These are phyloP conservation scores for Paecilomyces sp. DNA, from an alignment of 2,329 filamentous ascomycete genomes.

Conservation along the genomic window DNA sequence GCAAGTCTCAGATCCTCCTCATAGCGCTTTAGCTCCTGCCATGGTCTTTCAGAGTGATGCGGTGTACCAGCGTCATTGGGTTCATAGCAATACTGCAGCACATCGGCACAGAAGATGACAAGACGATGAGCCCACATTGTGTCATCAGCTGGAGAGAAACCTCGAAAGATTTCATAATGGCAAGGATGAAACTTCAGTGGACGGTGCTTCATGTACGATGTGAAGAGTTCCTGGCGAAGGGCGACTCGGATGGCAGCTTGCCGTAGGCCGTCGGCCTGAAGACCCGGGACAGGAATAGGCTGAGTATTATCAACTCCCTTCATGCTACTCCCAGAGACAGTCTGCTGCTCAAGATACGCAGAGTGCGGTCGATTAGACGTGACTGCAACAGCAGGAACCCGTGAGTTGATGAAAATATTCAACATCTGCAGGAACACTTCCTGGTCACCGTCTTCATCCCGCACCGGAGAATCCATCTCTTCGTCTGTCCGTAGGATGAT, in stretches of 20 bases:
- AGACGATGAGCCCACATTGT: constrained; percentile 19
- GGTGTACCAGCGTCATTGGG: not conserved
- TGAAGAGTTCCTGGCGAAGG: constrained; percentile 44
- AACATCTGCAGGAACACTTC: constrained; percentile 16
- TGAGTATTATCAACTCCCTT: not conserved
- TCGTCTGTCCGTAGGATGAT: constrained; percentile 35
- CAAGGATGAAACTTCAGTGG: constrained; percentile 30
- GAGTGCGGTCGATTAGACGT: not conserved
- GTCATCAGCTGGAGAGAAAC: constrained; percentile 24
- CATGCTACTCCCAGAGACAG: not conserved
- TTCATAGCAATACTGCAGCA: constrained; percentile 2
- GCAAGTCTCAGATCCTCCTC: constrained; percentile 41
- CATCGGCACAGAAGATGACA: not conserved
- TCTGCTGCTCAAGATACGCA: not conserved
- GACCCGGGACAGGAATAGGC: not conserved
- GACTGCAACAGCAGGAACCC: constrained; percentile 6
- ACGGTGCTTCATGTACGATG: constrained; percentile 36
- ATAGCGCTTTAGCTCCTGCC: constrained; percentile 34
- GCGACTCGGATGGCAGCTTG: constrained; percentile 43
- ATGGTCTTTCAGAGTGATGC: constrained; percentile 1
- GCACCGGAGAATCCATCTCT: constrained; percentile 29
- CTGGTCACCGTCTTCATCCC: constrained; percentile 9
- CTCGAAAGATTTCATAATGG: constrained; percentile 29
- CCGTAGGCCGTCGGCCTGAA: constrained; percentile 22
- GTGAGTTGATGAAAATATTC: constrained; percentile 14